Evolutionary conservation across 139 green algal genomes (phyloP).

Genomic region (Chlamydomonas schloesseri): DNA sequence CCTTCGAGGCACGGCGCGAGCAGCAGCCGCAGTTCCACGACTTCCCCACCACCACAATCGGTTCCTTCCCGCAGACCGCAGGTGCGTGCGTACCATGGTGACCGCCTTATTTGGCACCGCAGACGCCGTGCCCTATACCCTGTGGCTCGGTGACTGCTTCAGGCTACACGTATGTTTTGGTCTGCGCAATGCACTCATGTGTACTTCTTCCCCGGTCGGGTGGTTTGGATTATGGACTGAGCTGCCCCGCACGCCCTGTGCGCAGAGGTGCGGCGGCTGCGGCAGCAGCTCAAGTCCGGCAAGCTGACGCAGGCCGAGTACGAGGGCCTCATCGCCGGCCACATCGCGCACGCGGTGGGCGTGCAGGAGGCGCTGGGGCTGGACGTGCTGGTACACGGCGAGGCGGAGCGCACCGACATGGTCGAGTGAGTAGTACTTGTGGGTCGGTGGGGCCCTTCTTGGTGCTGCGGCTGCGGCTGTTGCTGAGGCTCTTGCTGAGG

Average conservation of each 20-base stretch:
- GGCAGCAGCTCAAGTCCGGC: constrained; percentile 74
- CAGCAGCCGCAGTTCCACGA: constrained; percentile 72
- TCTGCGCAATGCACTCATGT: too few relatives aligned
- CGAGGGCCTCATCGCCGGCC: constrained; percentile 64
- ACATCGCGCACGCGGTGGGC: constrained; percentile 62
- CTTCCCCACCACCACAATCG: constrained; percentile 92
- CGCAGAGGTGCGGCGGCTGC: constrained; percentile 51
- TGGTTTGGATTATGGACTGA: too few relatives aligned
- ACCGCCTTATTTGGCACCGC: too few relatives aligned
- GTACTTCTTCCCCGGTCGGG: too few relatives aligned
- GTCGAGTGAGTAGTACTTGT: constrained; percentile 51
- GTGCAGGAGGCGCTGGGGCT: constrained; percentile 81
- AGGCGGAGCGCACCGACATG: constrained; percentile 84
- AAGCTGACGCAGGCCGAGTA: constrained; percentile 75
- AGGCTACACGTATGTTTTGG: too few relatives aligned
- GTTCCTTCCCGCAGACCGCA: constrained; percentile 92
- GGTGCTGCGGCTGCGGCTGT: too few relatives aligned
- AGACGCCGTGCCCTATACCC: too few relatives aligned
- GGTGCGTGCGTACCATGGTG: too few relatives aligned
- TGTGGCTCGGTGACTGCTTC: too few relatives aligned
- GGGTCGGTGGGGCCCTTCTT: background rate
- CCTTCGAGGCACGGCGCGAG: constrained; percentile 67
- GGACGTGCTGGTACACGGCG: constrained; percentile 94
- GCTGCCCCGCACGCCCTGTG: too few relatives aligned
- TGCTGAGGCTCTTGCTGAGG: too few relatives aligned